A percentile compares a stretch with the other conserved stretches of the same genome.
Conservation (phyloP, 768 basidiomycete genomes). For the Termitomyces eurrhizus region DNA sequence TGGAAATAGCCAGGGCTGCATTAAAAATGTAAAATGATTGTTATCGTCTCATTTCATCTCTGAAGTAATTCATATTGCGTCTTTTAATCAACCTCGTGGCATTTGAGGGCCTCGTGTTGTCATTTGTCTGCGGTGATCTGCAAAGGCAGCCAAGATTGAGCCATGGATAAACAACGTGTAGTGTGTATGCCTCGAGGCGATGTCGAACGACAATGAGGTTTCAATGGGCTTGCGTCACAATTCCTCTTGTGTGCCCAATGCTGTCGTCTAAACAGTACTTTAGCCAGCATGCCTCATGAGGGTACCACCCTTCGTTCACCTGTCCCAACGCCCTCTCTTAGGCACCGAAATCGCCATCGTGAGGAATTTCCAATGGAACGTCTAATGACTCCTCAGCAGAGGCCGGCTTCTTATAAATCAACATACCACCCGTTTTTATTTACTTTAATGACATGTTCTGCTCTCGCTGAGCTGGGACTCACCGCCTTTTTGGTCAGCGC, state of each 20-base stretch:
- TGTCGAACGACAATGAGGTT: background rate
- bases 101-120: background rate
- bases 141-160: background rate
- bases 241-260: background rate
- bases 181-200: constrained; percentile 5
- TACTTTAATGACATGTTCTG: constrained; percentile 59
- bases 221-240: background rate
- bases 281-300: constrained; percentile 3
- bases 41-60: constrained; percentile 1
- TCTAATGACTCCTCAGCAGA: constrained; percentile 15
- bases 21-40: constrained; percentile 33
- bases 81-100: background rate
- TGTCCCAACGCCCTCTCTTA: background rate
- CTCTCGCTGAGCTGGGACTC: constrained; percentile 70
- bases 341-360: background rate
- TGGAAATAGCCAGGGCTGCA: constrained; percentile 73
- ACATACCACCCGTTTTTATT: constrained; percentile 63
- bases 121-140: background rate
- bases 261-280: constrained; percentile 4
- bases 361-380: constrained; percentile 10
- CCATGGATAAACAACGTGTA: background rate
- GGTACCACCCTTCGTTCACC: background rate
- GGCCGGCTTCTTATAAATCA: constrained; percentile 38
- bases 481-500: constrained; percentile 69
- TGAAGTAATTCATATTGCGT: background rate